phyloP scores from a whole-genome alignment of 495 filamentous ascomycete species.

The Trichoderma parareesei region DNA sequence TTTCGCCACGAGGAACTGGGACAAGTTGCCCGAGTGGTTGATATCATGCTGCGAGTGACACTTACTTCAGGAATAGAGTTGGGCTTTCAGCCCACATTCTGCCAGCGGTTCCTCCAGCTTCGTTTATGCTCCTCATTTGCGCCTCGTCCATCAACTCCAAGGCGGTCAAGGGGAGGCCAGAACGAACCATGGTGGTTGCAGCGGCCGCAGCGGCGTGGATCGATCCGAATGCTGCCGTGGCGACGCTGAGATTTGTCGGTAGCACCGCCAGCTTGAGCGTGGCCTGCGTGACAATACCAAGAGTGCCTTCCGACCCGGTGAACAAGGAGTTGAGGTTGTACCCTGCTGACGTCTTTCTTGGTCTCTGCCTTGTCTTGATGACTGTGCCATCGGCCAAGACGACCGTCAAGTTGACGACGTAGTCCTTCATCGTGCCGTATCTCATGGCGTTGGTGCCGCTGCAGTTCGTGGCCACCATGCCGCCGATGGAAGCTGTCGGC shows the following conservation, averaged over 20 bases:
- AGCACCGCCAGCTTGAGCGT: slow-evolving; percentile 61
- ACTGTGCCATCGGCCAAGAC: slow-evolving; percentile 68
- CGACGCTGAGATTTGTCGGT: slow-evolving; percentile 56
- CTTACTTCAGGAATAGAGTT: slow-evolving; percentile 69
- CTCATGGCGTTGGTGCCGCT: slow-evolving; percentile 70
- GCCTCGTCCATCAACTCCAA: slow-evolving; percentile 68
- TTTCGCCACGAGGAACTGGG: neutral
- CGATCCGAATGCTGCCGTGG: slow-evolving; percentile 53
- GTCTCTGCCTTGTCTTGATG: slow-evolving; percentile 64
- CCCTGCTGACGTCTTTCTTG: slow-evolving; percentile 66
- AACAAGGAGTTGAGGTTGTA: slow-evolving; percentile 80
- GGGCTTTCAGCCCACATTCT: slow-evolving; percentile 52
- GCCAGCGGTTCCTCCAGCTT: slow-evolving; percentile 48
- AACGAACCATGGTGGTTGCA: slow-evolving; percentile 54
- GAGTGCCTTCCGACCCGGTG: slow-evolving; percentile 86
- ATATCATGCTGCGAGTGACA: slow-evolving; percentile 8
- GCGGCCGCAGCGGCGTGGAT: slow-evolving; percentile 55
- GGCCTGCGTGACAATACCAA: slow-evolving; percentile 82
- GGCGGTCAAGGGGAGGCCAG: slow-evolving; percentile 58
- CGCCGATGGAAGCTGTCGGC: slow-evolving; percentile 53
- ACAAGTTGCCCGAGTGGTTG: neutral
- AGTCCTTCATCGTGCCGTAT: slow-evolving; percentile 80
- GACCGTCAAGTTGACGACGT: slow-evolving; percentile 70
- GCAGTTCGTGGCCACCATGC: slow-evolving; percentile 73
- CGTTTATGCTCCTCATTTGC: slow-evolving; percentile 65